Evolutionary conservation across 352 stramenopile species (phyloP), one percentile per base, ranked within the genome.

Genomic region (Halophytophthora batemanensis): DNA sequence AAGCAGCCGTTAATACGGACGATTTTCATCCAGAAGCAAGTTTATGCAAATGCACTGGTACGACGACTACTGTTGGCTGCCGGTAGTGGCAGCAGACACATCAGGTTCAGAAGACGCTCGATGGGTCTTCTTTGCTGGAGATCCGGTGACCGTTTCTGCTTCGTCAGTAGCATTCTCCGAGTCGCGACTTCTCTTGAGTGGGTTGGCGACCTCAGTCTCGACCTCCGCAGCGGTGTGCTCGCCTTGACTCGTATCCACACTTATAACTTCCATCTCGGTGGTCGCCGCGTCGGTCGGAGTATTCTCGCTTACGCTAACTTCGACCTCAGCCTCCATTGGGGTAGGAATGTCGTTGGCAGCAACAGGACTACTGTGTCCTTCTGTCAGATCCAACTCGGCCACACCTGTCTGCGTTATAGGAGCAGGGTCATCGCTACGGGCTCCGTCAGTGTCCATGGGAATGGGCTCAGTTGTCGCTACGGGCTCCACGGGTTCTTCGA

Each of bases 61-160:
- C 55, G 37, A 53, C n/a, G 46, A 15, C 53, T 66, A 64, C 48
- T 54, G n/a, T n/a, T n/a, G 29, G 19, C 57, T 10, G 25, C 13
- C 53, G 34, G 34, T 17, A 59, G 33, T 45, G 31, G 41, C 28
- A 53, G 58, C 44, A 19, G 34, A 37, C 18, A 13, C 11, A n/a
- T 19, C 36, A 7, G 15, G 19, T 28, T 63, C 50, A n/a, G 23
- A 38, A 39, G 56, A 33, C 15, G 53, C 45, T 45, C 36, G 38
- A 47, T 61, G 42, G 58, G 61, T 35, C 15, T 71, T 73, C 18
- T 73, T 73, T 29, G 46, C 50, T 34, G 56, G 60, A 15, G 45
- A 59, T 17, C 37, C 62, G 18, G 14, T 42, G n/a, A 50, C 45
- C 39, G 59, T 37, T 13, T 48, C 17, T 14, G 33, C 31, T 22